These are phyloP conservation scores for Vitellaria paradoxa DNA, from an alignment of 179 eudicot genomes.

Conservation along the genomic window DNA sequence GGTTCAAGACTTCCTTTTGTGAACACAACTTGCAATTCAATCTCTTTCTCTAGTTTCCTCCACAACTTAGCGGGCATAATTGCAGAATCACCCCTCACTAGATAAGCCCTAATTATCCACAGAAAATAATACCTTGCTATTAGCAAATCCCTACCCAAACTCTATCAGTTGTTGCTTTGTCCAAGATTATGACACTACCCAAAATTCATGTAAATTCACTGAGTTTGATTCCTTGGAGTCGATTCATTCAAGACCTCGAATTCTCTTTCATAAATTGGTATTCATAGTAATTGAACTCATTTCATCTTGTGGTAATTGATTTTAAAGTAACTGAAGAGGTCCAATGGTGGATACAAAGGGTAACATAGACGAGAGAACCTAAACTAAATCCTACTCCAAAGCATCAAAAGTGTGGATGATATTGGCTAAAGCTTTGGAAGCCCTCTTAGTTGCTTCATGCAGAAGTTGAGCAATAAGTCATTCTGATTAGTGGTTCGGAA, in stretches of 20 bases:
- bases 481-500: constrained; percentile 2
- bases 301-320: neutral
- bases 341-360: neutral
- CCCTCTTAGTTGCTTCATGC: constrained; percentile 14
- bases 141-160: no score
- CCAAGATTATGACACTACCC: no score
- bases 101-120: no score
- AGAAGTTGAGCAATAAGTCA: constrained; percentile 4
- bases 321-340: neutral
- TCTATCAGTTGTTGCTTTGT: neutral
- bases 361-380: neutral
- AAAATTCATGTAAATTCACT: constrained; percentile 8
- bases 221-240: constrained; percentile 38
- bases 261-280: constrained; percentile 22
- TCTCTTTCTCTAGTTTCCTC: no score
- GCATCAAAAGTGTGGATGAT: no score
- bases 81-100: no score
- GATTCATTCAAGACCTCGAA: constrained; percentile 33
- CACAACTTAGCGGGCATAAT: no score
- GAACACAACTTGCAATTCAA: no score
- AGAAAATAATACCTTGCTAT: no score
- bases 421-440: constrained; percentile 9
- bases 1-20: no score
- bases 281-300: neutral
- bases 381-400: no score